Conservation (phyloP, 208 protist genomes). For the Acanthamoeba lugdunensis region DNA sequence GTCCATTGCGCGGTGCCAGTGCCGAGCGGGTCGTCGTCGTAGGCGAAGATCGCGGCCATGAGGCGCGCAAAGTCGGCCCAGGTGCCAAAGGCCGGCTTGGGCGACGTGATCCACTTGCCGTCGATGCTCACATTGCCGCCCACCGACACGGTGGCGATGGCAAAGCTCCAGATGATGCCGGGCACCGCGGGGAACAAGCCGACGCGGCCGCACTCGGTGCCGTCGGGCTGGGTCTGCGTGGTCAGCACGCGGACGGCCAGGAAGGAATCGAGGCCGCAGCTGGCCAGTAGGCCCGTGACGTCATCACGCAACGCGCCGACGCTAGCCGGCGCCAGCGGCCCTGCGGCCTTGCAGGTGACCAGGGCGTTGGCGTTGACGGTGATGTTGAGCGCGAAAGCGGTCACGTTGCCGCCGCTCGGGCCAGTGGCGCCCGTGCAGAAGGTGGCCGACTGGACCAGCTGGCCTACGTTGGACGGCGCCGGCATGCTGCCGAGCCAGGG, state of each 20-base stretch:
- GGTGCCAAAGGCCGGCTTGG: conserved; percentile 41
- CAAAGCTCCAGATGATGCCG: conserved; percentile 21
- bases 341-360: neutral
- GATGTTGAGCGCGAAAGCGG: neutral
- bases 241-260: neutral
- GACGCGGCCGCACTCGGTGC: neutral
- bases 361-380: neutral
- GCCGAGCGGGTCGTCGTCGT: neutral
- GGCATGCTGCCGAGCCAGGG: conserved; percentile 12
- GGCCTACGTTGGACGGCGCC: neutral
- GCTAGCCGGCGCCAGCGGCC: neutral
- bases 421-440: neutral
- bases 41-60: neutral
- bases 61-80: conserved; percentile 10
- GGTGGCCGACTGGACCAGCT: neutral
- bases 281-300: neutral
- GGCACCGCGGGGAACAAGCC: conserved; percentile 32
- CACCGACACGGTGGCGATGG: neutral
- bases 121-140: neutral
- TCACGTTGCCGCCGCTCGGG: neutral
- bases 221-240: neutral
- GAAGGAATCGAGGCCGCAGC: neutral
- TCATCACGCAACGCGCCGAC: neutral
- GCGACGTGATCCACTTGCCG: neutral
- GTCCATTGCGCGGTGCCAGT: neutral